Conservation (phyloP, 192 early-diverging fungal species). For the Backusella circina region DNA sequence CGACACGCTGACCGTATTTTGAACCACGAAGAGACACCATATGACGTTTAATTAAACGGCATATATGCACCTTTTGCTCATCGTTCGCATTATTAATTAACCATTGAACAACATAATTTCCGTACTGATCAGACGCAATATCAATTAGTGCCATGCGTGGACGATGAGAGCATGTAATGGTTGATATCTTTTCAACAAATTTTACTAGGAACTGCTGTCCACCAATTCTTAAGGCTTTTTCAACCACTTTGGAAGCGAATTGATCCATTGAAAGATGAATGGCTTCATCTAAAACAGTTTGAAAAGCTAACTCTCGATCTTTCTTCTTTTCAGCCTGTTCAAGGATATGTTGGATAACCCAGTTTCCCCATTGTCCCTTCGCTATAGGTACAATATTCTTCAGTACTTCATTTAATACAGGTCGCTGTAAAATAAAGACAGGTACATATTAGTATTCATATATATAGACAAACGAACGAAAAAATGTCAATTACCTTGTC, state of each 20-base stretch:
- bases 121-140: slow-evolving; percentile 77
- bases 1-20: slow-evolving; percentile 69
- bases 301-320: slow-evolving; percentile 48
- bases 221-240: slow-evolving; percentile 58
- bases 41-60: slow-evolving; percentile 62
- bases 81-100: slow-evolving; percentile 57
- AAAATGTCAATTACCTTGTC: slow-evolving; percentile 47
- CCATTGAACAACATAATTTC: slow-evolving; percentile 78
- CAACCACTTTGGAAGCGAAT: slow-evolving; percentile 75
- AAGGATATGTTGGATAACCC: slow-evolving; percentile 77
- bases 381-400: slow-evolving; percentile 58
- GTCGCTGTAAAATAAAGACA: slow-evolving; percentile 28
- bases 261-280: slow-evolving; percentile 66
- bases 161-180: slow-evolving; percentile 21
- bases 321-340: slow-evolving; percentile 52
- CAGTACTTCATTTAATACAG: slow-evolving; percentile 62
- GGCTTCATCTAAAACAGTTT: slow-evolving; percentile 43
- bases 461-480: not conserved
- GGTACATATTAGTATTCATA: not conserved
- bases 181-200: slow-evolving; percentile 27
- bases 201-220: slow-evolving; percentile 13
- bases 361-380: slow-evolving; percentile 80
- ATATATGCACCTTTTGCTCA: slow-evolving; percentile 52
- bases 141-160: slow-evolving; percentile 53
- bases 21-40: slow-evolving; percentile 61